phyloP scores from a whole-genome alignment of 1,139 yeast species.

The Candida glucosophila region DNA sequence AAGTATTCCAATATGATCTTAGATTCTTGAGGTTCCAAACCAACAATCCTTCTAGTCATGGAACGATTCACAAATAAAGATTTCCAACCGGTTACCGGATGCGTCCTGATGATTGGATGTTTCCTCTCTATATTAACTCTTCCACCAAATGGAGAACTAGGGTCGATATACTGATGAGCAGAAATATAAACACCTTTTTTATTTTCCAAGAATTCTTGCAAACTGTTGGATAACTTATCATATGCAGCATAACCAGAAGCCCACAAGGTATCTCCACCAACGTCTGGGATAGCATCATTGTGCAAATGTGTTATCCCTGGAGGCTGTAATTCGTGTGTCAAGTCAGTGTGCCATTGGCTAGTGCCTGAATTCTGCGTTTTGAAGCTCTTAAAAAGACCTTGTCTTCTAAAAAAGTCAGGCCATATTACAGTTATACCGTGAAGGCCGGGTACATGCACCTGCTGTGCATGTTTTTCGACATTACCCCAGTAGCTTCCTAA shows the following conservation, averaged over 20 bases:
- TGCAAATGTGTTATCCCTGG: slow-evolving; percentile 32
- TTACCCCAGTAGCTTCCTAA: slow-evolving; percentile 36
- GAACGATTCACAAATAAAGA: slow-evolving; percentile 28
- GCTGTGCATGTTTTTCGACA: slow-evolving; percentile 31
- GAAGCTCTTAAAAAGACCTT: slow-evolving; percentile 16
- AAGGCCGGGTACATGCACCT: slow-evolving; percentile 13
- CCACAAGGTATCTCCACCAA: slow-evolving; percentile 32
- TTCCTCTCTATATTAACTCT: slow-evolving; percentile 28
- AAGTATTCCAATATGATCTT: slow-evolving; percentile 24
- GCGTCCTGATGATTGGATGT: slow-evolving; percentile 33
- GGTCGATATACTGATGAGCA: slow-evolving; percentile 26
- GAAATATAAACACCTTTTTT: slow-evolving; percentile 28
- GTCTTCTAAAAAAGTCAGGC: slow-evolving; percentile 15
- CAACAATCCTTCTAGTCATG: slow-evolving; percentile 30
- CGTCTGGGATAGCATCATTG: slow-evolving; percentile 24
- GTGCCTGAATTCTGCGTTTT: slow-evolving; percentile 21
- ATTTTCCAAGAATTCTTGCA: slow-evolving; percentile 29
- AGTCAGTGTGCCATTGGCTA: slow-evolving; percentile 31
- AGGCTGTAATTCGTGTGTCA: slow-evolving; percentile 29
- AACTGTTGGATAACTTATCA: slow-evolving; percentile 28
- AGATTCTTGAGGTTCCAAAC: slow-evolving; percentile 26
- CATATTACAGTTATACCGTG: slow-evolving; percentile 44
- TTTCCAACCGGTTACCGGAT: slow-evolving; percentile 38
- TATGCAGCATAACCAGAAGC: slow-evolving; percentile 30
- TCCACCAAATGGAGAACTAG: slow-evolving; percentile 25